Base-by-base conservation (phyloP, 805 yeast species). In the Ascoidea rubescens region DNA sequence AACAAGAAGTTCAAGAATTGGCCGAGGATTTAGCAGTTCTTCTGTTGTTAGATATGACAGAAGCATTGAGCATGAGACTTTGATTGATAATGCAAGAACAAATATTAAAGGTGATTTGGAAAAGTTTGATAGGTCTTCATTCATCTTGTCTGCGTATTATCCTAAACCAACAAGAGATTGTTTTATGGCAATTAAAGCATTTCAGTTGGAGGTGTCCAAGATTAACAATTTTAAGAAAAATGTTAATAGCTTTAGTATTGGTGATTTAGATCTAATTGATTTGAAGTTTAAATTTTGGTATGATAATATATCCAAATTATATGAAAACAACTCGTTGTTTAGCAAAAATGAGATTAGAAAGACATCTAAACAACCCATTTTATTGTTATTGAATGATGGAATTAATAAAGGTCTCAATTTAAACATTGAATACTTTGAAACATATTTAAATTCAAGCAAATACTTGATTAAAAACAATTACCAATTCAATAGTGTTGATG, bases 241-340 rank as follows among this genome's bases (percentile, higher is more conserved):
- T 42, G 67, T 67, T 8, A 67, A 75, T 44, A 70, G 77, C 0
- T 62, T 37, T 49, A 47, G 52, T 17, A 45, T 56, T 5, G 53
- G 59, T 28, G 67, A 67, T 4, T 45, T 62, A 4, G 48, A 52
- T 12, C 56, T 64, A 2, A 49, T 55, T 17, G 66, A 62, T 64
- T 42, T 85, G 61, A 80, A 84, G 59, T 78, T 84, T 62, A 79
- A 80, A 58, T 84, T 83, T 63, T 87, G 95, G 95, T 72, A 79
- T 55, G 84, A 83, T 50, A 70, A 76, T 54, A 53, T 87, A 5
- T 70, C 72, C 45, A 71, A 70, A 54, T 69, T 79, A 5, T 72
- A 73, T 55, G 60, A 67, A 31, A 57, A 65, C 56, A 71, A 71
- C 6, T 33, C 42, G 10, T 7, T 33, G 6, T 7, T 10, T 7